These are phyloP conservation scores for Ceratocystis lukuohia DNA, from an alignment of 2,329 filamentous ascomycete species.

Conservation along the genomic window DNA sequence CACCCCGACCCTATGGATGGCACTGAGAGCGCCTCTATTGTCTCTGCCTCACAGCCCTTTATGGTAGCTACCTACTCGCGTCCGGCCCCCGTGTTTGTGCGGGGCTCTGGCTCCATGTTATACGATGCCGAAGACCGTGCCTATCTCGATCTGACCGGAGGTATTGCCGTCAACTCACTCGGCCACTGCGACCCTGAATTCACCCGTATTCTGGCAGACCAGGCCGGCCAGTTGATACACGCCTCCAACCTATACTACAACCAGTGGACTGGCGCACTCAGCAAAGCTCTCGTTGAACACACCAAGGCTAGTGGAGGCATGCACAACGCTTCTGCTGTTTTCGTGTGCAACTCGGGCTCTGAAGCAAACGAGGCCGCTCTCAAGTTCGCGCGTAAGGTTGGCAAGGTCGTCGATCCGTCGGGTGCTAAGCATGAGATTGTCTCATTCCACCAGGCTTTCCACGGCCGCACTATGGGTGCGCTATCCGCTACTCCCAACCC, in stretches of 20 bases:
- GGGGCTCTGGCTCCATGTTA: conserved; percentile 73
- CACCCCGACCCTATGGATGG: conserved; percentile 61
- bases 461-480: conserved; percentile 90
- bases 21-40: conserved; percentile 60
- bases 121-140: conserved; percentile 81
- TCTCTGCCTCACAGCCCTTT: conserved; percentile 64
- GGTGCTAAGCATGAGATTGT: conserved; percentile 71
- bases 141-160: conserved; percentile 90
- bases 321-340: conserved; percentile 65
- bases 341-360: conserved; percentile 90
- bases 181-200: conserved; percentile 82
- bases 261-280: conserved; percentile 82
- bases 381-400: conserved; percentile 89
- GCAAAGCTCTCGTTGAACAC: conserved; percentile 68
- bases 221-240: conserved; percentile 72
- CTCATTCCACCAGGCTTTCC: conserved; percentile 84
- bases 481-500: conserved; percentile 94
- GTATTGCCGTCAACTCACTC: conserved; percentile 87
- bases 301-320: conserved; percentile 70
- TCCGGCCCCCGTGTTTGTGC: conserved; percentile 77
- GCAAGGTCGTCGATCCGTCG: conserved; percentile 58
- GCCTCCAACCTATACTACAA: conserved; percentile 97
- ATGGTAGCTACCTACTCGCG: conserved; percentile 96
- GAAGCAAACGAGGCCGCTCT: conserved; percentile 97
- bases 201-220: conserved; percentile 58